Conservation (phyloP, 2,329 filamentous ascomycete genomes). For the Metarhizium anisopliae region DNA sequence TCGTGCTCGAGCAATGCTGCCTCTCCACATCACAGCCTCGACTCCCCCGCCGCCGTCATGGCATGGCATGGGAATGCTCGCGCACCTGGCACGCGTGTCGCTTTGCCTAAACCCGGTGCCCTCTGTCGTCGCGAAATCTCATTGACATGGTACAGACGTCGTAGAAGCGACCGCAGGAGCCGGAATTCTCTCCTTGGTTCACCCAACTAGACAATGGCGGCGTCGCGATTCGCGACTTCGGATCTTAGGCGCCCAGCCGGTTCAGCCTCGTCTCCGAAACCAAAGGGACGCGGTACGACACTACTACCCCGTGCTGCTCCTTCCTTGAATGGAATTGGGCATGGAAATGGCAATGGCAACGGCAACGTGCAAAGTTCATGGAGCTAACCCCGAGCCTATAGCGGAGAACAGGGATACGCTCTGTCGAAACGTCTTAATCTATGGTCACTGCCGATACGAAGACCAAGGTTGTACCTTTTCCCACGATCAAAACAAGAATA, state of each 20-base stretch:
- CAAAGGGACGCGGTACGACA: conserved; percentile 45
- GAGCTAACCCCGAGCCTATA: not conserved
- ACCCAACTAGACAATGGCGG: conserved; percentile 29
- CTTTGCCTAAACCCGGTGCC: conserved; percentile 6
- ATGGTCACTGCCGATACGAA: conserved; percentile 86
- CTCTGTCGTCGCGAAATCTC: conserved; percentile 2
- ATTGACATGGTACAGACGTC: conserved; percentile 24
- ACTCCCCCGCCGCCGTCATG: not conserved
- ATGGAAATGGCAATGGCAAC: not conserved
- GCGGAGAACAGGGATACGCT: conserved; percentile 79
- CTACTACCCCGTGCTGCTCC: not conserved
- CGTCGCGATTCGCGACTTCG: conserved; percentile 34
- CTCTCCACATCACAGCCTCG: not conserved
- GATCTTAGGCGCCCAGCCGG: conserved; percentile 44
- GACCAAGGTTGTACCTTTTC: conserved; percentile 88
- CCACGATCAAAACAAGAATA: conserved; percentile 63
- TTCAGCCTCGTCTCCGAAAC: conserved; percentile 35
- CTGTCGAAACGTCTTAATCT: conserved; percentile 88
- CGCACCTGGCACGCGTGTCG: not conserved
- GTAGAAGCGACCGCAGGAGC: conserved; percentile 31
- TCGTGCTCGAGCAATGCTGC: not conserved
- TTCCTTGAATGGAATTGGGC: not conserved
- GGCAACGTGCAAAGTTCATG: conserved; percentile 1
- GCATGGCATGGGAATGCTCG: not conserved
- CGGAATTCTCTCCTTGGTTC: conserved; percentile 16